Base-by-base conservation (phyloP, 129 eudicot genomes). In the Pittosporum tobira region DNA sequence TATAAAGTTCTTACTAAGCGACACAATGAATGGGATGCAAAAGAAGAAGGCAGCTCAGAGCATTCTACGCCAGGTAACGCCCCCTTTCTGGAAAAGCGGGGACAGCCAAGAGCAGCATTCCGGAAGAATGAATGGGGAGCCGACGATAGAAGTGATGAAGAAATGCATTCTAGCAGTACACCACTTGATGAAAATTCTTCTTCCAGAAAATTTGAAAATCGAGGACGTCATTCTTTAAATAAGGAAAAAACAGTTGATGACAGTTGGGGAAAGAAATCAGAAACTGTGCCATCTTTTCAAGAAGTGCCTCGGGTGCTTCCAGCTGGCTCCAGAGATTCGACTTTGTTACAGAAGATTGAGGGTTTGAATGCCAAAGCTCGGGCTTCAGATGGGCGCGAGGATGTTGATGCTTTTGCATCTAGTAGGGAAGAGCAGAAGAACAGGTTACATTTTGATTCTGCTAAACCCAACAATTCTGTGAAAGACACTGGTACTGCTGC, bases 281-380 rank as follows among this genome's bases (percentile, higher is more conserved):
- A 64, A 45, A 55, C 11, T 14, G 64, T n/a, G n/a, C 21, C 73
- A 48, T 48, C 63, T 62, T 51, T 59, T 48, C 50, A 65, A 20
- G 78, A 72, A 46, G 30, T 59, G 61, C 45, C 76, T 45, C 80
- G 37, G 48, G 63, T 56, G 31, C 50, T 61, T 40, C 65, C 63
- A 18, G 57, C 76, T 76, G 56, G 60, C 30, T 59, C 79, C 18
- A 87, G 66, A 70, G 83, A 84, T 77, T 37, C 84, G 20, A 73
- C 73, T 51, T 70, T 93, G 79, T 78, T 93, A 51, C 86, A 81
- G 57, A 93, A 84, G 51, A 84, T 93, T 48, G 99, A 87, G 64
- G 88, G 73, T 72, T 70, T 83, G 61, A 93, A 93, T 75, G 94
- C 87, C 8, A 83, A 93, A 78, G 73, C 60, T 5, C 79, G 99